Conservation (phyloP, 371 early-diverging fungal species). For the Mucor indicus region DNA sequence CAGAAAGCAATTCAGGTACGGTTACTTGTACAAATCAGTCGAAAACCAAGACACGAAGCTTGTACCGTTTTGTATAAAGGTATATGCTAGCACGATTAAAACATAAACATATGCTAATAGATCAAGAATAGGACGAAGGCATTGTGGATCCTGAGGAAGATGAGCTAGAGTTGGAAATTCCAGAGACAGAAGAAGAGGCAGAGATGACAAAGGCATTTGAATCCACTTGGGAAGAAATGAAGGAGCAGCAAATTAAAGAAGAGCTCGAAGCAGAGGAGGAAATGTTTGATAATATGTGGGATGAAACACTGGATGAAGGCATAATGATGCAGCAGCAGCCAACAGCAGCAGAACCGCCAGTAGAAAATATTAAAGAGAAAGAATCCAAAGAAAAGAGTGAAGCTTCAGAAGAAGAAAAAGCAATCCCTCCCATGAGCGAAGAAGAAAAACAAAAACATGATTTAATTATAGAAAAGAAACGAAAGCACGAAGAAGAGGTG, state of each 20-base stretch:
- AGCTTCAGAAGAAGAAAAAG: no score
- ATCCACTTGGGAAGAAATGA: neutral
- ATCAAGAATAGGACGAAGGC: conserved; percentile 5
- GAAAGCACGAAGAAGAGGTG: neutral
- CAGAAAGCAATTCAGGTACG: conserved; percentile 5
- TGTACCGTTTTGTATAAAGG: conserved; percentile 18
- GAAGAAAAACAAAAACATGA: no score
- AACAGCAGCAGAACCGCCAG: neutral
- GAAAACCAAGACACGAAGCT: neutral
- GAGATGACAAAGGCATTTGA: conserved; percentile 1
- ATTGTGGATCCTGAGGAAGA: conserved; percentile 13
- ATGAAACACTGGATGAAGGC: neutral
- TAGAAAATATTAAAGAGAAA: no score
- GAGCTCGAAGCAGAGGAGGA: neutral
- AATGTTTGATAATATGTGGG: neutral
- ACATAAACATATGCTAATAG: neutral
- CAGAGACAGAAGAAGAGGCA: neutral
- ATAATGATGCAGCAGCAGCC: neutral
- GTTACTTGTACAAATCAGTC: conserved; percentile 14
- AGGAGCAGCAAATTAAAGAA: neutral
- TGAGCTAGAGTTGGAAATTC: neutral
- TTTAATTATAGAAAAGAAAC: no score
- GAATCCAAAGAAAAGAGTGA: no score
- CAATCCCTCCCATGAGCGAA: no score
- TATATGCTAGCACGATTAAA: neutral